Conservation (phyloP, 768 basidiomycete genomes). For the Baorangia bicolor region DNA sequence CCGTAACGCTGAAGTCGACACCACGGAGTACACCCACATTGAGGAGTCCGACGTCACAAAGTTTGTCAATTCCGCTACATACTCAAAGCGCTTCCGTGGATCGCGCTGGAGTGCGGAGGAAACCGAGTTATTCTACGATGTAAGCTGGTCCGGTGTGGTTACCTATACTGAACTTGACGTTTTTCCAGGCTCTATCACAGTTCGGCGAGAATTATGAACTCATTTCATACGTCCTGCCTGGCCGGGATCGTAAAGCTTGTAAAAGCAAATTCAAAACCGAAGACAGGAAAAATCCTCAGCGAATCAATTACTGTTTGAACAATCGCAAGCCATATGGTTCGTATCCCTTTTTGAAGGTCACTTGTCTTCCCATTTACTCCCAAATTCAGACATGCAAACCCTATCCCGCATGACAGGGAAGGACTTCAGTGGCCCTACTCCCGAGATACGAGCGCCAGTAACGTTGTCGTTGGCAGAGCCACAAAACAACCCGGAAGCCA, state of each 20-base stretch:
- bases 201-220: constrained; percentile 94
- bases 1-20: constrained; percentile 64
- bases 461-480: constrained; percentile 35
- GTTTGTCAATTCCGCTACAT: constrained; percentile 82
- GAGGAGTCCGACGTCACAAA: constrained; percentile 81
- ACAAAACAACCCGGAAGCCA: not conserved
- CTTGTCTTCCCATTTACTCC: not conserved
- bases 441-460: constrained; percentile 55
- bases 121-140: constrained; percentile 85
- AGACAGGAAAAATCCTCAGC: constrained; percentile 75
- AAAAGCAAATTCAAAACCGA: constrained; percentile 93
- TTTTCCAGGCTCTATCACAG: constrained; percentile 75
- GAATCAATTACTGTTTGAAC: constrained; percentile 74
- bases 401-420: constrained; percentile 81
- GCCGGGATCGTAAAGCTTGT: constrained; percentile 84
- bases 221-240: constrained; percentile 81
- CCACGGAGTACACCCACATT: constrained; percentile 70
- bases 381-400: constrained; percentile 60
- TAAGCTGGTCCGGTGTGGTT: constrained; percentile 36
- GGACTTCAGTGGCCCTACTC: constrained; percentile 80
- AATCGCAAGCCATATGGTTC: constrained; percentile 75
- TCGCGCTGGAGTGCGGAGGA: constrained; percentile 89
- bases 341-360: constrained; percentile 20
- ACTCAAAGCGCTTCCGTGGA: constrained; percentile 76
- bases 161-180: constrained; percentile 5